These are phyloP conservation scores for Rubia tinctorum DNA, from an alignment of 305 asterid species.

Conservation along the genomic window DNA sequence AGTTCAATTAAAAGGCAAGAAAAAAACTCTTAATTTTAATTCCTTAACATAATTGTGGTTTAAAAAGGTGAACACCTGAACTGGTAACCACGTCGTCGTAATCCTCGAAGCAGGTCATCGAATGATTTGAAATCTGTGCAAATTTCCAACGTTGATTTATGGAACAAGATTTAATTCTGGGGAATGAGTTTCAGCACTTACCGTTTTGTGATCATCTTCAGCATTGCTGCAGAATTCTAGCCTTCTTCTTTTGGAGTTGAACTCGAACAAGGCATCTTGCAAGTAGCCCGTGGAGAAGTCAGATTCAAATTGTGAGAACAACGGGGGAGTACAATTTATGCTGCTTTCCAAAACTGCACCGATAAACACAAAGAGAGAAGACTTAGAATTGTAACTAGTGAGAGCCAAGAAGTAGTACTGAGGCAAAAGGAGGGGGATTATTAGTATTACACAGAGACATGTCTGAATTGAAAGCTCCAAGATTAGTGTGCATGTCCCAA, in stretches of 20 bases:
- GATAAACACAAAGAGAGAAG: not conserved
- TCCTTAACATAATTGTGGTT: too few species aligned
- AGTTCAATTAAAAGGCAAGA: not conserved
- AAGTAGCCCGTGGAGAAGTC: slow-evolving; percentile 73
- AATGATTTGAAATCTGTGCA: slow-evolving; percentile 39
- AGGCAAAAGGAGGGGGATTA: too few species aligned
- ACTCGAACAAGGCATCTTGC: slow-evolving; percentile 81
- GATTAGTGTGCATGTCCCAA: slow-evolving; percentile 43
- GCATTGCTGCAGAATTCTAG: slow-evolving; percentile 27
- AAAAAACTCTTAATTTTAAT: not conserved
- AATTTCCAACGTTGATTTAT: not conserved
- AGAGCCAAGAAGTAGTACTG: too few species aligned
- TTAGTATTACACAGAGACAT: slow-evolving; percentile 34
- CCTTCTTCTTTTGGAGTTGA: slow-evolving; percentile 64
- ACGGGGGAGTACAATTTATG: slow-evolving; percentile 23
- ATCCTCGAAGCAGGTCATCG: slow-evolving; percentile 34
- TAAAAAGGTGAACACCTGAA: slow-evolving; percentile 33
- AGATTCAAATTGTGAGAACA: slow-evolving; percentile 26
- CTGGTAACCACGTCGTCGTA: slow-evolving; percentile 36
- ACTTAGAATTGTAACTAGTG: not conserved
- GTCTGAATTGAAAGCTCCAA: slow-evolving; percentile 69
- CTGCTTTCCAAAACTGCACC: slow-evolving; percentile 40
- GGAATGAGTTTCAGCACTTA: slow-evolving; percentile 1
- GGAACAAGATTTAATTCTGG: not conserved
- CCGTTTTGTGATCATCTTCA: slow-evolving; percentile 25